Conservation (phyloP, 306 rosid genomes). For the Abrus pulchellus region DNA sequence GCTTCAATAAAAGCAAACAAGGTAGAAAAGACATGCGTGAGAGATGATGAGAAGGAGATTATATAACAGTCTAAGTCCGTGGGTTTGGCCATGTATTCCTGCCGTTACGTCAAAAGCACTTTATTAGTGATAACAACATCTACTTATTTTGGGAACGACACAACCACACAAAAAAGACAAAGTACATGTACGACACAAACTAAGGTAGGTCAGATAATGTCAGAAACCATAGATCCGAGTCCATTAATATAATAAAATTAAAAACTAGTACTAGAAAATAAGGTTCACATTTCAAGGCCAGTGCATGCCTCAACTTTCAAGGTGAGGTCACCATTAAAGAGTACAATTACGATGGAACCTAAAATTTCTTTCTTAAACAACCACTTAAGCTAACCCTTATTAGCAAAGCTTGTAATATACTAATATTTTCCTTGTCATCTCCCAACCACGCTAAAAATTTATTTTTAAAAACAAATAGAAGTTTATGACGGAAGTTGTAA, state of each 20-base stretch:
- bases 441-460: not conserved
- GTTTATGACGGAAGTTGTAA: not conserved
- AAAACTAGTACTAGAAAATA: not conserved
- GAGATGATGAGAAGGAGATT: slow-evolving; percentile 1
- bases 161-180: slow-evolving; percentile 32
- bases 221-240: slow-evolving; percentile 9
- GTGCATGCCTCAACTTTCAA: not conserved
- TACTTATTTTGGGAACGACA: slow-evolving; percentile 45
- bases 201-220: slow-evolving; percentile 28
- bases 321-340: not conserved
- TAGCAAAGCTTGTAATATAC: not conserved
- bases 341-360: not conserved
- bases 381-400: not conserved
- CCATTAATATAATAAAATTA: not conserved
- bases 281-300: not conserved
- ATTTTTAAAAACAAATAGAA: not conserved
- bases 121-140: slow-evolving; percentile 38
- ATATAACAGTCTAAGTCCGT: slow-evolving; percentile 34
- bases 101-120: slow-evolving; percentile 47
- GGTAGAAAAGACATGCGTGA: slow-evolving; percentile 34
- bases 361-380: not conserved
- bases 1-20: not conserved
- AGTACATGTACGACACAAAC: slow-evolving; percentile 1
- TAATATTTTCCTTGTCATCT: slow-evolving; percentile 14
- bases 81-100: slow-evolving; percentile 17